Conservation (phyloP, 2,329 filamentous ascomycete species). For the Colletotrichum navitas region DNA sequence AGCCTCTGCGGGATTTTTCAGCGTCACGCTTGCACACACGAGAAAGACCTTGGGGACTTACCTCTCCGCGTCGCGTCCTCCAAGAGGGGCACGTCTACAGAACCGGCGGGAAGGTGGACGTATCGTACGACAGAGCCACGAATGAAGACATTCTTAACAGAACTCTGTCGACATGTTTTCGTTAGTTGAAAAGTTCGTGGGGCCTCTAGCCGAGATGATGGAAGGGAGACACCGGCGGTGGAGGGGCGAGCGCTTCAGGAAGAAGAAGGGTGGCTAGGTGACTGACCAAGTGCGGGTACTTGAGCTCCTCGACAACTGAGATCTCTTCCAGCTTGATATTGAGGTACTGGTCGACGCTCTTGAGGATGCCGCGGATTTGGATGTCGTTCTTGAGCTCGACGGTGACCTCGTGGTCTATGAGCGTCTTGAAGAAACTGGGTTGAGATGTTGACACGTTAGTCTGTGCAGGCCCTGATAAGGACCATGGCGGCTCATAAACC, state of each 20-base stretch:
- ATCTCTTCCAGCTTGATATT: constrained; percentile 99
- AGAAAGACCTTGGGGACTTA: constrained; percentile 52
- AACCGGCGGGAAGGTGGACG: constrained; percentile 84
- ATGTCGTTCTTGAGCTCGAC: constrained; percentile 99
- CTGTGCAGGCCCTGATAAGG: background rate
- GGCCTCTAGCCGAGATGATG: background rate
- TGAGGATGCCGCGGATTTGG: constrained; percentile 92
- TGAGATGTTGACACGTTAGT: constrained; percentile 21
- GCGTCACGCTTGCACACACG: background rate
- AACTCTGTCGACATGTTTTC: constrained; percentile 59
- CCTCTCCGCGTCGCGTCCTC: constrained; percentile 93
- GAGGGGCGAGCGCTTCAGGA: background rate
- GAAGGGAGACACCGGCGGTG: constrained; percentile 3
- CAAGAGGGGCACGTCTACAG: constrained; percentile 86
- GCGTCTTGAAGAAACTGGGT: constrained; percentile 94
- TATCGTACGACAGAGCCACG: constrained; percentile 93
- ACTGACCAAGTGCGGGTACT: constrained; percentile 90
- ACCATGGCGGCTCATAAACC: background rate
- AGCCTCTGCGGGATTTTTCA: constrained; percentile 59
- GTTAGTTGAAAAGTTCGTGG: background rate
- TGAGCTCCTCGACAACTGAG: constrained; percentile 89
- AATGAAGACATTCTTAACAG: constrained; percentile 97
- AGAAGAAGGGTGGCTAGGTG: background rate
- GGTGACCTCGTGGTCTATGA: constrained; percentile 96
- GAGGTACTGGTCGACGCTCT: constrained; percentile 98